Evolutionary conservation across 2,329 filamentous ascomycete genomes (phyloP), one percentile per base, ranked within the genome.

Genomic region (Parafenestella ontariensis): DNA sequence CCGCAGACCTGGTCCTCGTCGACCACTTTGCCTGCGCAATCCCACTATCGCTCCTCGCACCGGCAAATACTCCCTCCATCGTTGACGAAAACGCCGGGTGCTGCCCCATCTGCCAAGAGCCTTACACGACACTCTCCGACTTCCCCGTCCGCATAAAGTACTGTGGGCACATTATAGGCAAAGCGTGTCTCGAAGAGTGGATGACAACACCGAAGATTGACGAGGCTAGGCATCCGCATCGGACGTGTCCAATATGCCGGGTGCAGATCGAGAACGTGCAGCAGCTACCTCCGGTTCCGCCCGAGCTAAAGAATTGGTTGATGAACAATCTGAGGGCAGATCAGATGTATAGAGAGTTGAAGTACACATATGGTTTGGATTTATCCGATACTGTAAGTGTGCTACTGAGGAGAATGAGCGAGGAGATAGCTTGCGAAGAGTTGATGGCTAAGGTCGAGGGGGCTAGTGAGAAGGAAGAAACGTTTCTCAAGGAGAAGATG

Each of bases 131-230:
- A 43, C 43, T 70, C 0, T 53, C 55, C 15, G 67, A 70, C 47
- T 68, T 56, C 24, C 64, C 65, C 7, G 61, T 67, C 2, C 59
- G 61, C 2, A 68, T 70, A 46, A 70, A 68, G 29, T 47, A 66
- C 44, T 70, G 67, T 29, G 65, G 67, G 2, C 67, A 70, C 40
- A 24, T 67, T 15, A 37, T 68, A 5, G 67, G 67, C 4, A 70
- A 66, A 29, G 20, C 46, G 0, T 70, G 67, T 45, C 56, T 70
- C 5, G 62, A 66, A 49, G 50, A 49, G 23, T 70, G 65, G 67
- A 65, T 68, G 59, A 15, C 41, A 3, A 66, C 62, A 1, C 65
- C 64, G 1, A 60, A 63, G 34, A 59, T 59, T 1, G 56, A 67
- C 11, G 53, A 56, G 21, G 64, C 64, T 0, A 65, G 60, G 33